Conservation (phyloP, 495 filamentous ascomycete species). For the Talaromyces stipitatus region DNA sequence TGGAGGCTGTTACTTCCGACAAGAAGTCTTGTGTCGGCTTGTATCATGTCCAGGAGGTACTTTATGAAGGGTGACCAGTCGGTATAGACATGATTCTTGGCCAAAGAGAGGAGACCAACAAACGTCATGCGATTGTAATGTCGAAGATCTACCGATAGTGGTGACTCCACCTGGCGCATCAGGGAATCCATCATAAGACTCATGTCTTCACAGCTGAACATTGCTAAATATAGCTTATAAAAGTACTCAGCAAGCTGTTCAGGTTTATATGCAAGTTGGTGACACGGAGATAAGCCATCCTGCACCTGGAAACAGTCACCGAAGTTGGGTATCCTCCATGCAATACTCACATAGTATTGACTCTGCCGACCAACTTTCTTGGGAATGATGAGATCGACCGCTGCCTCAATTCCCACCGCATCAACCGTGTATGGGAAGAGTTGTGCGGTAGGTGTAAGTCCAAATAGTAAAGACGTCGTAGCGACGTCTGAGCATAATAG, state of each 20-base stretch:
- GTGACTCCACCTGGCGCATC: not conserved
- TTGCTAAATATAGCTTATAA: not conserved
- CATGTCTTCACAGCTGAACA: not conserved
- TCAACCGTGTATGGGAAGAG: not conserved
- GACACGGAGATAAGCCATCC: not conserved
- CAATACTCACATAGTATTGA: not conserved
- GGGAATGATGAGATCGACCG: not conserved
- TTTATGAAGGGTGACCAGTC: not conserved
- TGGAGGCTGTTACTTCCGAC: not conserved
- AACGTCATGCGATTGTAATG: not conserved
- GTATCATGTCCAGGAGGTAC: not conserved
- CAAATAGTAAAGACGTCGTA: not conserved
- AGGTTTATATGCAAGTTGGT: not conserved
- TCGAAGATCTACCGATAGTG: not conserved
- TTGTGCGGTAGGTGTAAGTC: not conserved
- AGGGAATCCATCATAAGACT: not conserved
- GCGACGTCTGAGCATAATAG: not conserved
- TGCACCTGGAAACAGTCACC: not conserved
- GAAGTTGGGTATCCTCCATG: not conserved
- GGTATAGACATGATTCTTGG: not conserved
- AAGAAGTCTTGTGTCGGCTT: not conserved
- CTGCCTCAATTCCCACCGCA: not conserved
- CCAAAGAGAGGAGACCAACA: not conserved
- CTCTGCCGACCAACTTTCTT: not conserved
- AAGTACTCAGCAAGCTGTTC: not conserved